Base-by-base conservation (phyloP, 1,284 basidiomycete genomes). In the Leccinum fuscescens region DNA sequence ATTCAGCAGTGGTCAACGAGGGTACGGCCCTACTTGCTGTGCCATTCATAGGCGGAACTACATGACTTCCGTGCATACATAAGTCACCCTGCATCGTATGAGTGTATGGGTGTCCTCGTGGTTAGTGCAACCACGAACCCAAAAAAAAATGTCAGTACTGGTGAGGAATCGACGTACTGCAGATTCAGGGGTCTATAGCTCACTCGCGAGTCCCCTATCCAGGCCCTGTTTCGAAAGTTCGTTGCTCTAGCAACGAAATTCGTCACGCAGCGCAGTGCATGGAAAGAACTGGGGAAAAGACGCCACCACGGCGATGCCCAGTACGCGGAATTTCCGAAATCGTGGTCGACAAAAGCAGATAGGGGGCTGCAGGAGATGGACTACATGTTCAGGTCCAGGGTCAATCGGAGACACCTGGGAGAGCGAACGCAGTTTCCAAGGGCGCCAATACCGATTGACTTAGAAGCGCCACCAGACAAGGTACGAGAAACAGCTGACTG, bases 291-390 rank as follows among this genome's bases (percentile, higher is more conserved):
- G 24, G 55, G 57, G 3, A 59, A 66, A 51, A 57, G 53, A 33
- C 37, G 20, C 22, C 22, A 59, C 8, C 60, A 59, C 42, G 53
- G 44, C 42, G 60, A 74, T 15, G 33, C 15, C 54, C 67, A 69
- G 24, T 65, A 61, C 6, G 35, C 58, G 15, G 69, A 67, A 44
- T 67, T 71, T 56, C 64, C 69, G 33, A 71, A 44, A 57, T 62
- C 69, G 50, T 73, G 72, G 67, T 69, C 69, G 24, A 62, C 59
- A 42, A 64, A 62, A 55, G 72, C 66, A 37, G 72, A 72, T 50
- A 66, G 63, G 51, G 69, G 61, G 57, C 35, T 60, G 61, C 66
- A 69, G 37, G 71, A 64, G 63, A 65, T 74, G 66, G 72, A 73
- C 51, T 59, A 58, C 39, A 61, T 65, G 57, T 62, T 67, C 1